Base-by-base conservation (phyloP, 2,329 filamentous ascomycete species). In the Malbranchea zuffiana region DNA sequence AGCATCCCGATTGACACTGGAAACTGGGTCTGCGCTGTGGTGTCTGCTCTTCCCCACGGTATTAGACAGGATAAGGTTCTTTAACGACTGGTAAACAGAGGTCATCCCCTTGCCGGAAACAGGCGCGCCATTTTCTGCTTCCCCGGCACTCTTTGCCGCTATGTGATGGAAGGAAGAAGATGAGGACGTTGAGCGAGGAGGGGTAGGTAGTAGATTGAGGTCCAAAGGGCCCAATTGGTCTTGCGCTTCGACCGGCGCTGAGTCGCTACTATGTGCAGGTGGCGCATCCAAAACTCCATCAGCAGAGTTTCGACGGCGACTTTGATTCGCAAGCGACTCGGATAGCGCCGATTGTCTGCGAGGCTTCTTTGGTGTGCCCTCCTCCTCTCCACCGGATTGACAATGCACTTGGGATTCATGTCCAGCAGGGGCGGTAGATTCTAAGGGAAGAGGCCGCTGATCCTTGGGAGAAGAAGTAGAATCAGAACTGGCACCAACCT, bases 401-500 rank as follows among this genome's bases (percentile, higher is more conserved):
- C 43, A 37, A 42, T 47, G 44, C 44, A 44, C 41, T 44, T 43
- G 48, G 37, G 51, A 46, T 45, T 49, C 50, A 34, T 44, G 39
- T 35, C 43, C 48, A 40, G 50, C 43, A 46, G 50, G 46, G 41
- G 47, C 38, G 32, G 39, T 13, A 38, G 39, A 33, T 10, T 18
- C 30, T 20, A 27, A 25, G 35, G 34, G 19, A 34, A 54, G 59
- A 45, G 58, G 54, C 51, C 57, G 56, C 49, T 57, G 50, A 48
- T 55, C 58, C 43, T 56, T 53, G 47, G 59, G 48, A 56, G 46
- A 68, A 63, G 63, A 59, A 72, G 74, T 72, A 78, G 78, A 75
- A 71, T 75, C 77, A 72, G 75, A 76, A 69, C 74, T 76, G 72
- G 75, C 74, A 95, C 90, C 80, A 93, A 98, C 90, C 88, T 98